phyloP scores from a whole-genome alignment of 1,284 basidiomycete species.

The Coniophora puteana region DNA sequence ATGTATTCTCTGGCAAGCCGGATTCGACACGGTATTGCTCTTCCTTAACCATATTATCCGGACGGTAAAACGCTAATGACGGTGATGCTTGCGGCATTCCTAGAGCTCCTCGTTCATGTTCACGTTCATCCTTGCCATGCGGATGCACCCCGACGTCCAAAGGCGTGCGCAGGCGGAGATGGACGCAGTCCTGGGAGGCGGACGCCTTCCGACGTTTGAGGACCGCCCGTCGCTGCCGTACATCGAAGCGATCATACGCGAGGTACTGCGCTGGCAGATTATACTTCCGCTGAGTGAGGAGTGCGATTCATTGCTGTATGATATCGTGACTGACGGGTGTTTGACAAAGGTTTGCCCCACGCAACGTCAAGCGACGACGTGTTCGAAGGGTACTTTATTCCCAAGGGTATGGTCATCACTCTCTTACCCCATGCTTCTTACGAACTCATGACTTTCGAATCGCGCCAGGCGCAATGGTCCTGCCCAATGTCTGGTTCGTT shows the following conservation, averaged over 20 bases:
- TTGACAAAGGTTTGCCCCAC: constrained; percentile 22
- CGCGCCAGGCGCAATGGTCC: constrained; percentile 21
- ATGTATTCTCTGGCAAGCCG: constrained; percentile 14
- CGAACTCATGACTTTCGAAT: no score
- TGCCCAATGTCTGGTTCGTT: constrained; percentile 29
- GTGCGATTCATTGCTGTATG: background rate
- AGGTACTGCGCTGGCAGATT: constrained; percentile 31
- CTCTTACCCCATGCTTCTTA: background rate
- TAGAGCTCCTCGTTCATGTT: constrained; percentile 23
- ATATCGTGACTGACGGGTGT: constrained; percentile 8
- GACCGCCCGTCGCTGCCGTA: constrained; percentile 25
- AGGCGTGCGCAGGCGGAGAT: constrained; percentile 28
- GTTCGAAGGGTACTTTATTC: constrained; percentile 29
- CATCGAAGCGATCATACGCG: constrained; percentile 27
- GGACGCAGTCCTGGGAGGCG: constrained; percentile 18
- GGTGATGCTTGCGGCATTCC: background rate
- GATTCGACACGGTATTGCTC: constrained; percentile 20
- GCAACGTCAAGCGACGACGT: constrained; percentile 23
- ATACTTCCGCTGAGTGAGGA: constrained; percentile 24
- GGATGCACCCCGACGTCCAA: constrained; percentile 26
- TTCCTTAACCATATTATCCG: background rate
- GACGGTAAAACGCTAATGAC: constrained; percentile 5
- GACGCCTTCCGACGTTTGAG: constrained; percentile 20
- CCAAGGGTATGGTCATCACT: constrained; percentile 20
- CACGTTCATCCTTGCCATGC: constrained; percentile 27